Evolutionary conservation across 768 basidiomycete species (phyloP), one percentile per base, ranked within the genome.

Genomic region (Naganishia kalamii): DNA sequence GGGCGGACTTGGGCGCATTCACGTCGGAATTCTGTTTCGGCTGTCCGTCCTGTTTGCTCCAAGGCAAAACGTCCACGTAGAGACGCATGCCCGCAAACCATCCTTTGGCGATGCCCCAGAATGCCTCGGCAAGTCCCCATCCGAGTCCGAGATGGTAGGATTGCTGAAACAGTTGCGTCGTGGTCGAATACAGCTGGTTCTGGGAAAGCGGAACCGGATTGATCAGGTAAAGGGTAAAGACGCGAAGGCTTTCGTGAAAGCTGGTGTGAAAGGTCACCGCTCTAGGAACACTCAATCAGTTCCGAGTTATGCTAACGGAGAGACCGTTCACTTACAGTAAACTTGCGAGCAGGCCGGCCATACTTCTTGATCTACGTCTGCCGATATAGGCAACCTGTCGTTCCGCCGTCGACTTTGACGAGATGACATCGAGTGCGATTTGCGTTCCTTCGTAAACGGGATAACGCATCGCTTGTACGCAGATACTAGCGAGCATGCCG

Each of bases 91-190:
- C 66, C 40, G 73, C 71, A 40, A 75, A 75, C 72, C 74, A 77
- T 6, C 72, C 76, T 59, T 74, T 70, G 0, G 72, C 67, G 11
- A 76, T 73, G 1, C 76, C 75, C 74, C 75, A 77, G 8, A 70
- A 65, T 0, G 68, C 73, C 64, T 77, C 76, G 2, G 76, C 76
- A 1, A 68, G 54, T 19, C 75, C 75, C 75, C 75, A 77, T 3
- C 76, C 76, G 40, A 77, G 60, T 12, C 72, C 76, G n/a, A 77
- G 72, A 61, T 75, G 74, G 48, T 75, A 77, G 4, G 70, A 71
- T 23, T 67, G 66, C 44, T 67, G 66, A n/a, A 67, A 63, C 23
- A 67, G 50, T 29, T 54, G 50, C 6, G 63, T 51, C 21, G 60
- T 67, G 21, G 50, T 54, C 11, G 50, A 30, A 19, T 35, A 52